These are phyloP conservation scores for Dendrobium officinale DNA, from an alignment of 106 monocot genomes.

Conservation along the genomic window DNA sequence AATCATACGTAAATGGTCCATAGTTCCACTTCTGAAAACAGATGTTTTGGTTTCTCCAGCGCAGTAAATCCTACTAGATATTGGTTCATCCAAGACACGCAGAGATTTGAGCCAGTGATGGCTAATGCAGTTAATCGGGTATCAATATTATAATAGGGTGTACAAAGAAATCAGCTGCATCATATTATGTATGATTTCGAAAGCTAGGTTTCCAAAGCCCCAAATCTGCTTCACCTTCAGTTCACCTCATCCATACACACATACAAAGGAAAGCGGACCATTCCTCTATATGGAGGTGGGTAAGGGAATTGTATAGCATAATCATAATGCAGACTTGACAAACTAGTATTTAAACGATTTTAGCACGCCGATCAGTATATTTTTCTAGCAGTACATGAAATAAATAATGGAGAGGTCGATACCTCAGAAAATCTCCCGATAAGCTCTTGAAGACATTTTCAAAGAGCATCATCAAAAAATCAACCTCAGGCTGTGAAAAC, in stretches of 20 bases:
- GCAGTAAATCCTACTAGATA: neutral
- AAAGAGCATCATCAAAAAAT: slow-evolving; percentile 64
- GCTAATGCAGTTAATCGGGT: neutral
- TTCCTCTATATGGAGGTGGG: neutral
- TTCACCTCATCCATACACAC: neutral
- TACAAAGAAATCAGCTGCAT: neutral
- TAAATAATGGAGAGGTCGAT: neutral
- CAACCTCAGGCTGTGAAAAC: slow-evolving; percentile 45
- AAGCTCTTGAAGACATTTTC: slow-evolving; percentile 35
- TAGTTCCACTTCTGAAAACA: neutral
- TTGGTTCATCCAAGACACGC: neutral
- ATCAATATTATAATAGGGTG: neutral
- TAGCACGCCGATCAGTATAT: neutral
- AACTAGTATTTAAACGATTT: neutral
- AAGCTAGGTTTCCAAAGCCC: neutral
- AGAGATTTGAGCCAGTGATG: neutral
- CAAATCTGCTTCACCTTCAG: neutral
- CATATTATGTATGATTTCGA: neutral
- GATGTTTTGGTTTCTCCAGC: neutral
- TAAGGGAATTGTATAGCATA: neutral
- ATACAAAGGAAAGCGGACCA: neutral
- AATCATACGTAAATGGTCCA: neutral
- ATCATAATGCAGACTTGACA: neutral
- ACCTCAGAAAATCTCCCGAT: slow-evolving; percentile 52
- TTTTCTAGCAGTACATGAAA: neutral